Base-by-base conservation (phyloP, 2,329 filamentous ascomycete genomes). In the Zymoseptoria crescenta region DNA sequence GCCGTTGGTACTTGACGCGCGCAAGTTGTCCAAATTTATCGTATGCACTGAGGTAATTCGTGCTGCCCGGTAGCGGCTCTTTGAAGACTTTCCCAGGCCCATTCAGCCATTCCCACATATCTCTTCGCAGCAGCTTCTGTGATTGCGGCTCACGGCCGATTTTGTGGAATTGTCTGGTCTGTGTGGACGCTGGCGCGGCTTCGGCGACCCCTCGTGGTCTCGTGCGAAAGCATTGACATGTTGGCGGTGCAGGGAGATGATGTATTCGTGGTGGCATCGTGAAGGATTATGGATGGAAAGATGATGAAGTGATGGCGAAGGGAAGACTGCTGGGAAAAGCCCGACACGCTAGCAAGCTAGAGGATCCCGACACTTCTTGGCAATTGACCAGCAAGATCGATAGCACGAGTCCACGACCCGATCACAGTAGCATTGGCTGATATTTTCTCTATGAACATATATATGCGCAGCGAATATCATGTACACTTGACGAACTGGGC, bases 21-120 rank as follows among this genome's bases (percentile, higher is more conserved):
- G 77, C 62, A 10, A 82, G 70, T 54, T 76, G 75, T n/a, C 81
- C 81, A 21, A 69, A 67, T 60, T 70, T 74, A 66, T 82, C 77
- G 68, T 83, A 83, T 49, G 79, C 81, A 58, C 74, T 76, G 19
- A 83, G 73, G 66, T 83, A 83, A 62, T 83, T 83, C 28, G 81
- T 83, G 27, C 78, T 79, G 41, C 74, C 73, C 0, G 76, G 75
- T 2, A 81, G 66, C 49, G 79, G 80, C 10, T 79, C 67, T 56
- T 75, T 75, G 65, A 83, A 79, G 21, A 69, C 72, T 63, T 70
- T 71, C 8, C 81, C 81, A 28, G 80, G 79, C 0, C 80, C 80
- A 61, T 81, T 79, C 45, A 87, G 75, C 84, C 84, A 87, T 62
- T 74, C 73, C 65, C 80, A 83, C 77, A 86, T 84, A 54, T 79